Base-by-base conservation (phyloP, 352 stramenopile genomes). In the Pythium phragmiticola region DNA sequence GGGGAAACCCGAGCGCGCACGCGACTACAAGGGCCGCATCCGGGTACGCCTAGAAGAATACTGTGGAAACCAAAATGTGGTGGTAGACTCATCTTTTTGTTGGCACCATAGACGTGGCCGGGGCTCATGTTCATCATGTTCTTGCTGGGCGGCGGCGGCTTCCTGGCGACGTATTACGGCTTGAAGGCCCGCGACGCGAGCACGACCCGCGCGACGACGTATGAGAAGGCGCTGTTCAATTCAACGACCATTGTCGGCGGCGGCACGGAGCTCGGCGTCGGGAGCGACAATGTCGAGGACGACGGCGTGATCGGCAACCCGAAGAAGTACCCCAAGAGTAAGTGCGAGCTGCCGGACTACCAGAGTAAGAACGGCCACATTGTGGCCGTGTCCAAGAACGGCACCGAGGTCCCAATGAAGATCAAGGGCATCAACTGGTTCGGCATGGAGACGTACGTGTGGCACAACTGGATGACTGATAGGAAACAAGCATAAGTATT, bases 341-440 rank as follows among this genome's bases (percentile, higher is more conserved):
- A 50, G 3, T 94, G 84, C 43, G 74, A 86, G 55, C 59, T 87
- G 63, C 85, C 85, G 48, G 87, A 94, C 70, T 94, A 84, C 68
- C 61, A 89, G 26, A 93, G 82, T 60, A 89, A 86, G 63, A 80
- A 92, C 51, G 83, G 83, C 33, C 76, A 76, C 49, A 92, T 94
- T 57, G 77, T 76, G 36, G 85, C 82, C 0, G 69, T 86, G 17
- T 55, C 82, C 23, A 57, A 65, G 8, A 76, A 83, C 23, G 80
- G 76, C 33, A 80, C 73, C 12, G 74, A 84, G 17, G 81, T 79
- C 46, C 77, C 80, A 51, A 69, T 94, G 37, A 80, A 90, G 64
- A 87, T 94, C 56, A 92, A 94, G 63, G 84, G 84, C 50, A 71
- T 94, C 51, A 94, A 94, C 74, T 94, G 85, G 85, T 82, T 89